Conservation (phyloP, 2,329 filamentous ascomycete genomes). For the Madurella fahalii region DNA sequence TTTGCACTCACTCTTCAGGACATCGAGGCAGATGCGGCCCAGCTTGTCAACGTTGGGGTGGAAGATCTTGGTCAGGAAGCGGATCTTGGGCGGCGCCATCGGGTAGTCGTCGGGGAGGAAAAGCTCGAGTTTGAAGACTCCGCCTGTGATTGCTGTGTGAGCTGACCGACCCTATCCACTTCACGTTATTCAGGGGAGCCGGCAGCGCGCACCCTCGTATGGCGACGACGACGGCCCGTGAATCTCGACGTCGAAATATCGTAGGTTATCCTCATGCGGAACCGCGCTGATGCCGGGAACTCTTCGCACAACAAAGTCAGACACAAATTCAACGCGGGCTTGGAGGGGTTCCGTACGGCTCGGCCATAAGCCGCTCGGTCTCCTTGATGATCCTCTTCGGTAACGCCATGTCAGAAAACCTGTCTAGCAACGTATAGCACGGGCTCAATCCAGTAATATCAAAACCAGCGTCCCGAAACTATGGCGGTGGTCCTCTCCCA, state of each 20-base stretch:
- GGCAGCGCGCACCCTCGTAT: constrained; percentile 70
- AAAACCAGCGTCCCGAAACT: background rate
- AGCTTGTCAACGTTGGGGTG: constrained; percentile 98
- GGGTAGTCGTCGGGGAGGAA: constrained; percentile 98
- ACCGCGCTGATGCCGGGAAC: constrained; percentile 94
- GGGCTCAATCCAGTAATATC: background rate
- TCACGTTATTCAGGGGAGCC: background rate
- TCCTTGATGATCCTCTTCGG: constrained; percentile 98
- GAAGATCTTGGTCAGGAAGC: constrained; percentile 98
- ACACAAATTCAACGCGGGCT: background rate
- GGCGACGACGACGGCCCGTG: constrained; percentile 88
- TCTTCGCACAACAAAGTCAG: constrained; percentile 41
- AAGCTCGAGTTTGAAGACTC: constrained; percentile 93
- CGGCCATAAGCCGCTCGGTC: constrained; percentile 92
- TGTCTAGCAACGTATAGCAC: background rate
- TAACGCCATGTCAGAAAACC: constrained; percentile 56
- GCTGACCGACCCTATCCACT: background rate
- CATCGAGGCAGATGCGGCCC: constrained; percentile 93
- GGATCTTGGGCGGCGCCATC: constrained; percentile 98
- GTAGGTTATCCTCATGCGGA: constrained; percentile 93
- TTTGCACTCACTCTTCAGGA: constrained; percentile 77
- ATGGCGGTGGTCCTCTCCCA: background rate
- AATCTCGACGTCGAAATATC: constrained; percentile 98
- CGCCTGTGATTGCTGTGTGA: constrained; percentile 43
- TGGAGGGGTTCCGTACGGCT: constrained; percentile 65